Percentiles rank a stretch among this genome's conserved stretches.
phyloP scores from a whole-genome alignment of 176 grass and related monocot species.

The Carex cristatella region DNA sequence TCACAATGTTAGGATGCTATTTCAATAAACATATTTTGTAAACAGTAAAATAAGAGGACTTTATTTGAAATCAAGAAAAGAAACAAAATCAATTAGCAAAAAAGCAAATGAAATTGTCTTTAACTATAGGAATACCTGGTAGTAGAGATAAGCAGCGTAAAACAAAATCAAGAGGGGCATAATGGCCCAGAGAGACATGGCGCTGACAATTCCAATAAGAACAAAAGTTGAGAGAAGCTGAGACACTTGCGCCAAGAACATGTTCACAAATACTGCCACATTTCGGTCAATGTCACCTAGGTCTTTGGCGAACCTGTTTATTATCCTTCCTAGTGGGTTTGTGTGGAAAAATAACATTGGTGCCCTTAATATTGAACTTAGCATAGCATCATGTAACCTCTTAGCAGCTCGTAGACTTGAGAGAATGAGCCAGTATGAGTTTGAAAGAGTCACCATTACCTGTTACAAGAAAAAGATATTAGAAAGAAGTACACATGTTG shows the following conservation, averaged over 20 bases:
- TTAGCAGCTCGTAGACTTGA: slow-evolving; percentile 83
- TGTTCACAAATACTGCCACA: slow-evolving; percentile 80
- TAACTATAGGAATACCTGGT: slow-evolving; percentile 64
- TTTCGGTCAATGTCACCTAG: slow-evolving; percentile 81
- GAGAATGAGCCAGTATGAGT: slow-evolving; percentile 81
- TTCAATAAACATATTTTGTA: not conserved
- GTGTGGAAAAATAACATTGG: slow-evolving; percentile 99
- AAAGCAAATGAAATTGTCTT: slow-evolving; percentile 1
- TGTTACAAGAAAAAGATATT: slow-evolving; percentile 18
- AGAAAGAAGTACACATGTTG: not conserved
- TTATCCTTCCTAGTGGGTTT: slow-evolving; percentile 96
- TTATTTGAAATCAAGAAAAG: not conserved
- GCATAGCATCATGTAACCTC: slow-evolving; percentile 87
- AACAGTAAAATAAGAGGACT: not conserved
- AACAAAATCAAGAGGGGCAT: slow-evolving; percentile 96
- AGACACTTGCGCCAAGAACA: slow-evolving; percentile 94
- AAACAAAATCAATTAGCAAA: slow-evolving; percentile 15
- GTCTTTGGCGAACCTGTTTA: slow-evolving; percentile 99
- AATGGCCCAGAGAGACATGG: slow-evolving; percentile 93
- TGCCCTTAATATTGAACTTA: slow-evolving; percentile 91
- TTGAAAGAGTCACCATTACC: slow-evolving; percentile 73
- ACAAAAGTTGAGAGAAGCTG: slow-evolving; percentile 94
- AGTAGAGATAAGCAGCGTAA: slow-evolving; percentile 89
- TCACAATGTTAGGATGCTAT: not conserved
- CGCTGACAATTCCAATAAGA: slow-evolving; percentile 95